phyloP scores from a whole-genome alignment of 2,329 filamentous ascomycete genomes.

The Diaporthe australafricana region DNA sequence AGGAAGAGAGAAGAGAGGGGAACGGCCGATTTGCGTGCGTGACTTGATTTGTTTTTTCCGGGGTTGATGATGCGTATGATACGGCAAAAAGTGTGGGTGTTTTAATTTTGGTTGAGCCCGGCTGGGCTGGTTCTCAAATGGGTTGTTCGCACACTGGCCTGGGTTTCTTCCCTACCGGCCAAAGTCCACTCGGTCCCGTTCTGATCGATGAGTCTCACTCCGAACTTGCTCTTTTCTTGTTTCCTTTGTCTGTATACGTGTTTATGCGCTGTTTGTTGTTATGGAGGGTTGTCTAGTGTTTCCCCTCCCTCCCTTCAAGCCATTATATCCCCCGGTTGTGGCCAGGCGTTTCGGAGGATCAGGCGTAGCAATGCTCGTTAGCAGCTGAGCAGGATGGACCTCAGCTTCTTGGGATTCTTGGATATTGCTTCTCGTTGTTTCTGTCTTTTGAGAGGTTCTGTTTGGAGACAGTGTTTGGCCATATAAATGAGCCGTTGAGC shows the following conservation, averaged over 20 bases:
- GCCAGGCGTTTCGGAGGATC: slow-evolving; percentile 28
- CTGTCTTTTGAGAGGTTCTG: not conserved
- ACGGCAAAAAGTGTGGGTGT: slow-evolving; percentile 17
- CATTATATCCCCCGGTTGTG: slow-evolving; percentile 28
- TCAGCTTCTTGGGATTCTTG: slow-evolving; percentile 2
- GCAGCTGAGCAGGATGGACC: slow-evolving; percentile 5
- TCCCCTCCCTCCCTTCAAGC: slow-evolving; percentile 5
- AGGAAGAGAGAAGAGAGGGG: not conserved
- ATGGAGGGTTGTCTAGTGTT: not conserved
- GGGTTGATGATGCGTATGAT: not conserved
- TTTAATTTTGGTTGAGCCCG: slow-evolving; percentile 11
- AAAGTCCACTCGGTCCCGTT: slow-evolving; percentile 7
- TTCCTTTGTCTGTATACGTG: slow-evolving; percentile 23
- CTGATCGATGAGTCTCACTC: not conserved
- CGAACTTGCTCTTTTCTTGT: not conserved
- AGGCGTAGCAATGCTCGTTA: slow-evolving; percentile 13
- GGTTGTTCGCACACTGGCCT: slow-evolving; percentile 2
- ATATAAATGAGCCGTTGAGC: slow-evolving; percentile 16
- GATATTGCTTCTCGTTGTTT: not conserved
- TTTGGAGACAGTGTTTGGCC: slow-evolving; percentile 17
- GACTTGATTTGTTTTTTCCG: not conserved
- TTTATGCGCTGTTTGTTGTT: slow-evolving; percentile 19
- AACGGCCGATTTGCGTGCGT: not conserved
- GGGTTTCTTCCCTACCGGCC: not conserved
- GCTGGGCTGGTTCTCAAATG: slow-evolving; percentile 27